A percentile compares a stretch with the other conserved stretches of the same genome.
These are phyloP conservation scores for Musa itinerans DNA, from an alignment of 176 grass and related monocot genomes.

Conservation along the genomic window DNA sequence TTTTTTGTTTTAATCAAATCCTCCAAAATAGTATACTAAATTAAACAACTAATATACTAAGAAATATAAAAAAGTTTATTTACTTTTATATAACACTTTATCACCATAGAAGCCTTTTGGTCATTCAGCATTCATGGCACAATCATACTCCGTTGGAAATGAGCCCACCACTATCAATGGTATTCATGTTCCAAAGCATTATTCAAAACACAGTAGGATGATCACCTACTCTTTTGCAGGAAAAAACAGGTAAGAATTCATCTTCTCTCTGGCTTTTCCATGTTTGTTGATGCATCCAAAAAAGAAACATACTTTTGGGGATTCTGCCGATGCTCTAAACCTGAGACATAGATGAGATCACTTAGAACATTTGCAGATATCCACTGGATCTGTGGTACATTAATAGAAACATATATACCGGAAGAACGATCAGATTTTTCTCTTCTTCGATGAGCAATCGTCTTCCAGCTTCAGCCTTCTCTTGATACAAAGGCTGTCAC, in stretches of 20 bases:
- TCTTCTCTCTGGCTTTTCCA: background rate
- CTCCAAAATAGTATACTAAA: too few species aligned
- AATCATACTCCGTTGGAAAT: background rate
- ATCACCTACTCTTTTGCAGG: conserved; percentile 4
- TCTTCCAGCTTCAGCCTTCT: conserved; percentile 58
- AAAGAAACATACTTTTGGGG: background rate
- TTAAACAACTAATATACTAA: too few species aligned
- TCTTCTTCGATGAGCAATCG: conserved; percentile 36
- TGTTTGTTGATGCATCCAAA: background rate
- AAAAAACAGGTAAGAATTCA: background rate
- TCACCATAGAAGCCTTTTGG: background rate
- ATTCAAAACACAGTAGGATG: background rate
- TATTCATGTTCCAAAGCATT: background rate
- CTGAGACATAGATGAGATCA: background rate
- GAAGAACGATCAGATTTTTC: conserved; percentile 20
- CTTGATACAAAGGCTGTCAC: conserved; percentile 41
- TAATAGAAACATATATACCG: conserved; percentile 12
- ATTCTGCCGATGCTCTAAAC: background rate
- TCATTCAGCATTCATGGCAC: background rate
- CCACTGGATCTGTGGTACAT: background rate
- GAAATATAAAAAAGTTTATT: too few species aligned
- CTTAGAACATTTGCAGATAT: too few species aligned
- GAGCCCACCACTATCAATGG: background rate
- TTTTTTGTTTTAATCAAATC: too few species aligned
- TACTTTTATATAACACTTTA: too few species aligned